These are phyloP conservation scores for Pleurozium schreberi DNA, from an alignment of 225 moss, liverwort and hornwort species.

Conservation along the genomic window DNA sequence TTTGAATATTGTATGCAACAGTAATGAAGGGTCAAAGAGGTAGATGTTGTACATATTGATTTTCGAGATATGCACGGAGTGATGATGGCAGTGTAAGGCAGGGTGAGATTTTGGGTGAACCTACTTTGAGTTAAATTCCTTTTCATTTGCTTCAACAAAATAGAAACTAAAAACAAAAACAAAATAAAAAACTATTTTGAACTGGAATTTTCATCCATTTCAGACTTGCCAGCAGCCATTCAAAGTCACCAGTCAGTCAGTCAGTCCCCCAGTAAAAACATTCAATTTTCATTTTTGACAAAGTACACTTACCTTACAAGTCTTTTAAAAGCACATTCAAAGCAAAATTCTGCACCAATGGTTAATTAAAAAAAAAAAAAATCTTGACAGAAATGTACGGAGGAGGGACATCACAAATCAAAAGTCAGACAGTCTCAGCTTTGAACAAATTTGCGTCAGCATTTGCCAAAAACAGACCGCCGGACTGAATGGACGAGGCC, in stretches of 20 bases:
- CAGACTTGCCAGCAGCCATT: not conserved
- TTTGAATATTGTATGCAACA: not conserved
- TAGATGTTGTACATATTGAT: not conserved
- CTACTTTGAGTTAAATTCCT: no score
- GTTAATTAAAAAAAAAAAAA: no score
- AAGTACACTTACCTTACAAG: not conserved
- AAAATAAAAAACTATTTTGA: no score
- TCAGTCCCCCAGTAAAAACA: not conserved
- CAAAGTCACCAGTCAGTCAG: not conserved
- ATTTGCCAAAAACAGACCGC: not conserved
- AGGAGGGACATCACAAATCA: not conserved
- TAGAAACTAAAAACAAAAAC: no score
- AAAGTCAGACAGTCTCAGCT: not conserved
- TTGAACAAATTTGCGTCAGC: not conserved
- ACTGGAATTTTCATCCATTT: not conserved
- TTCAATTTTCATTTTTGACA: not conserved
- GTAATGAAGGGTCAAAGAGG: not conserved
- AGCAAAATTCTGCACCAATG: not conserved
- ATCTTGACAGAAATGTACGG: not conserved
- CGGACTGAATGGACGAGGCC: no score
- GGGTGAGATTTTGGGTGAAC: not conserved
- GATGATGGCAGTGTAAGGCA: not conserved
- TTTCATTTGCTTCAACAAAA: no score
- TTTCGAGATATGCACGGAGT: not conserved
- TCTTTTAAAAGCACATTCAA: not conserved